phyloP scores from a whole-genome alignment of 352 stramenopile species.

The Globisporangium uncinulatum region DNA sequence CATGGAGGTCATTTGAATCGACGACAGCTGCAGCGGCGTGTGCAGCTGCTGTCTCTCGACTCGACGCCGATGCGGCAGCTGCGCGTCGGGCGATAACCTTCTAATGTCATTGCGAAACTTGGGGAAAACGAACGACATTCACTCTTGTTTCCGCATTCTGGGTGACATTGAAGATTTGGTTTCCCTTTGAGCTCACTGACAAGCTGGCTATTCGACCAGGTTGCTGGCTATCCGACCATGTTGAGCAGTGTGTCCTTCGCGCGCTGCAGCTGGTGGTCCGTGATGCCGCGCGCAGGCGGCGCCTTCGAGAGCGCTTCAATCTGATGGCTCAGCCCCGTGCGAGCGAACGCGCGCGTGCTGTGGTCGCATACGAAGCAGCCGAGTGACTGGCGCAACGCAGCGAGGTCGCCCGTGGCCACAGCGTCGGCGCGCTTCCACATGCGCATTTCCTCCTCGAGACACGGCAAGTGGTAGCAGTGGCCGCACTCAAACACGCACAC shows the following conservation, averaged over 20 bases:
- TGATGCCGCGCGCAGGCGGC: conserved; percentile 41
- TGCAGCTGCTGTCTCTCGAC: not conserved
- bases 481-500: conserved; percentile 81
- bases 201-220: not conserved
- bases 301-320: conserved; percentile 25
- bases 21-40: not conserved
- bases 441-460: conserved; percentile 81
- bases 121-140: conserved; percentile 41
- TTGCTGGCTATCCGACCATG: conserved; percentile 9
- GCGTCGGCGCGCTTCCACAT: conserved; percentile 76
- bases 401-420: conserved; percentile 38
- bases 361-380: conserved; percentile 84
- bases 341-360: conserved; percentile 54
- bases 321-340: conserved; percentile 33
- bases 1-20: conserved; percentile 1
- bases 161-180: no score
- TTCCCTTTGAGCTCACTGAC: no score
- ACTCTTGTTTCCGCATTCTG: not conserved
- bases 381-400: conserved; percentile 32
- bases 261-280: conserved; percentile 63
- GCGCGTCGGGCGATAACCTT: conserved; percentile 37
- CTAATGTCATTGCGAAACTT: conserved; percentile 85
- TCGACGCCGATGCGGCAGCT: not conserved
- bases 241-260: conserved; percentile 59
- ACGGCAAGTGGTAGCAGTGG: conserved; percentile 76